Conservation (phyloP, 495 filamentous ascomycete genomes). For the Penicillium steckii region DNA sequence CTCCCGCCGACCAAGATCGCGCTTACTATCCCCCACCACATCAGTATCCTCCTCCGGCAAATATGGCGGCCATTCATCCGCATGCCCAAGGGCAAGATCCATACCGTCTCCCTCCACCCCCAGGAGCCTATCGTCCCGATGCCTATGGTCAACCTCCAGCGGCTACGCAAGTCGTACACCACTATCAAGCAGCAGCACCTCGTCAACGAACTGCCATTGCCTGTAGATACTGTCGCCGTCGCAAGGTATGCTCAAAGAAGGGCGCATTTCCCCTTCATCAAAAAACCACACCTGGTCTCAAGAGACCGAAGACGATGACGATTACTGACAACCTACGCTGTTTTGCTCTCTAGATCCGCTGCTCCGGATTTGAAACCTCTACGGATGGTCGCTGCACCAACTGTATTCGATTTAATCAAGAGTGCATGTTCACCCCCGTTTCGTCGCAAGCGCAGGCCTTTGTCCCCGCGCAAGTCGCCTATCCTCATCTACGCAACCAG, state of each 20-base stretch:
- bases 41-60: conserved; percentile 38
- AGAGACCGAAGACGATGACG: too few species aligned
- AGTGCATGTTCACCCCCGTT: conserved; percentile 84
- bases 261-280: too few species aligned
- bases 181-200: conserved; percentile 64
- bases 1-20: conserved; percentile 36
- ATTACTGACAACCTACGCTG: not conserved
- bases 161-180: conserved; percentile 49
- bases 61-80: conserved; percentile 43
- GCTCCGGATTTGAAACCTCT: conserved; percentile 77
- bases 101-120: conserved; percentile 42
- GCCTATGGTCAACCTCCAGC: conserved; percentile 43
- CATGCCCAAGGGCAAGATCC: conserved; percentile 37
- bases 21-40: conserved; percentile 37
- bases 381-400: conserved; percentile 78
- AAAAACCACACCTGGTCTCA: too few species aligned
- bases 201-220: conserved; percentile 81
- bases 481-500: conserved; percentile 57
- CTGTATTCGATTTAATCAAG: conserved; percentile 77
- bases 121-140: conserved; percentile 43
- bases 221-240: conserved; percentile 78
- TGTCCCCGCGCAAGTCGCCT: conserved; percentile 74
- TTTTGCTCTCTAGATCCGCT: conserved; percentile 80
- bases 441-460: conserved; percentile 82
- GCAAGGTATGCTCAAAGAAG: conserved; percentile 78